A percentile compares a stretch with the other conserved stretches of the same genome.
Evolutionary conservation across 495 filamentous ascomycete genomes (phyloP).

Genomic region (Penicillium soppii): DNA sequence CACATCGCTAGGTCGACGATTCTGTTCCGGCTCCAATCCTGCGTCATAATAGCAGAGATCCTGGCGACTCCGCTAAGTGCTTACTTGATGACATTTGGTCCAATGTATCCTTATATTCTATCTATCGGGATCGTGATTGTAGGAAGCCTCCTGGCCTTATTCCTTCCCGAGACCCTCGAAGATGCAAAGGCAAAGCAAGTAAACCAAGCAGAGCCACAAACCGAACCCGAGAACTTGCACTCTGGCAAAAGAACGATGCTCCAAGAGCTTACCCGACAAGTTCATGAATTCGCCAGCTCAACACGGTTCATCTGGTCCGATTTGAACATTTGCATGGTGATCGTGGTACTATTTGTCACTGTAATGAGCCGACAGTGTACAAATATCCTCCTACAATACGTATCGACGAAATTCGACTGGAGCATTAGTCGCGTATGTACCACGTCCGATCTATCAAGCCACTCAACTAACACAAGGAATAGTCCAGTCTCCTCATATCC

Average conservation of each 20-base stretch:
- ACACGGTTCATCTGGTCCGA: constrained; percentile 33
- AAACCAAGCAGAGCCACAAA: not conserved
- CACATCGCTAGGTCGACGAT: constrained; percentile 21
- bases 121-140: constrained; percentile 26
- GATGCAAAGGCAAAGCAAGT: constrained; percentile 18
- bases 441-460: not conserved
- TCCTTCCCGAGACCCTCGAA: constrained; percentile 48
- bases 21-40: constrained; percentile 26
- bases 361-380: constrained; percentile 29
- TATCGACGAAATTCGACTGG: constrained; percentile 43
- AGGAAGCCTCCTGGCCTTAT: constrained; percentile 25
- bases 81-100: constrained; percentile 25
- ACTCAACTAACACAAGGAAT: constrained; percentile 5
- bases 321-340: constrained; percentile 23
- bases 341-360: constrained; percentile 33
- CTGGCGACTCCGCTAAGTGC: constrained; percentile 34
- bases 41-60: constrained; percentile 24
- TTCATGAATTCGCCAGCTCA: constrained; percentile 27
- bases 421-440: constrained; percentile 34
- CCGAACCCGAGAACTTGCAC: not conserved
- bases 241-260: constrained; percentile 8
- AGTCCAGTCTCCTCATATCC: constrained; percentile 43
- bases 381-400: constrained; percentile 39
- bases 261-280: constrained; percentile 13
- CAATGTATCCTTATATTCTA: constrained; percentile 28